These are phyloP conservation scores for Xylariaceae sp. DNA, from an alignment of 2,329 filamentous ascomycete species.

Conservation along the genomic window DNA sequence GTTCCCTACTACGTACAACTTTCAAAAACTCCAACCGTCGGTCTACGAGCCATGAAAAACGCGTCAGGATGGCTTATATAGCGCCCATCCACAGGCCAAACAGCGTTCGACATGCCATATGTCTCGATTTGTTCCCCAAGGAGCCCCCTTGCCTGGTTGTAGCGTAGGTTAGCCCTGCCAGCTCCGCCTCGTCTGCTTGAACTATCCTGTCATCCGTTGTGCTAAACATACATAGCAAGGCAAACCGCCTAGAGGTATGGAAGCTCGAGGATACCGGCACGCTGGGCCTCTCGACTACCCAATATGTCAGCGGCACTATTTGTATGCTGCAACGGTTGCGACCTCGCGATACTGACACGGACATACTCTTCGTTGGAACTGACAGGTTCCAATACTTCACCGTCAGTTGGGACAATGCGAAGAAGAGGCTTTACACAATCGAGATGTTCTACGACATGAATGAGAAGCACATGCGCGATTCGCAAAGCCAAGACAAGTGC, in stretches of 20 bases:
- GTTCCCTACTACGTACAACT: not conserved
- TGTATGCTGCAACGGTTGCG: constrained; percentile 78
- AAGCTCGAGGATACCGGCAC: constrained; percentile 60
- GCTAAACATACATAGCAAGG: constrained; percentile 56
- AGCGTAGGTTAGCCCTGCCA: constrained; percentile 58
- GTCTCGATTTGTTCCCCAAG: constrained; percentile 67
- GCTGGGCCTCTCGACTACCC: constrained; percentile 56
- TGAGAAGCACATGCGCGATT: constrained; percentile 65
- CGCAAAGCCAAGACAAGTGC: constrained; percentile 77
- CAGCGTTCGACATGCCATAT: constrained; percentile 84
- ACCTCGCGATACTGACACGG: constrained; percentile 67
- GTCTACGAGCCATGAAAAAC: constrained; percentile 25
- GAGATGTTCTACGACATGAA: constrained; percentile 50
- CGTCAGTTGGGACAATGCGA: constrained; percentile 69
- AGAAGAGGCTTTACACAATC: constrained; percentile 47
- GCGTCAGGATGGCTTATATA: constrained; percentile 77
- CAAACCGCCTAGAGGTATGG: constrained; percentile 84
- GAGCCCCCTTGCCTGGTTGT: constrained; percentile 80
- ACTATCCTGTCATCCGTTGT: constrained; percentile 5
- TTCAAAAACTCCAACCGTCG: not conserved
- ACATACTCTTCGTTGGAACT: constrained; percentile 89
- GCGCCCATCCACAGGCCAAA: constrained; percentile 90
- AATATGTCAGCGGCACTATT: constrained; percentile 77
- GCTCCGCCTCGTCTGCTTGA: not conserved
- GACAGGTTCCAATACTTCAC: constrained; percentile 90